phyloP scores from a whole-genome alignment of 805 yeast species.

The Wickerhamomyces strasburgensis region DNA sequence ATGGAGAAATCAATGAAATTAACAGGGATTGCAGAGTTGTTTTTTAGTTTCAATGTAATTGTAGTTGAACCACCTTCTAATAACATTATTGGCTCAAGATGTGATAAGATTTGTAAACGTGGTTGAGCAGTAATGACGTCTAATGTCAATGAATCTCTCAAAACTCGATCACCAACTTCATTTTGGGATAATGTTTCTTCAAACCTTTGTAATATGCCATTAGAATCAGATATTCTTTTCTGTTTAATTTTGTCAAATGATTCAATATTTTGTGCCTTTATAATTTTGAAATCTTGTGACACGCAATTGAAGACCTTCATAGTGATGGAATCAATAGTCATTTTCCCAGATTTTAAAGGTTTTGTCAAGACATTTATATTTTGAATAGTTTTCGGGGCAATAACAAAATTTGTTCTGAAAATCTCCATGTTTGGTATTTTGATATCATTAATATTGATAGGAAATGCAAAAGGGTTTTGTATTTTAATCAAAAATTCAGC shows the following conservation, averaged over 20 bases:
- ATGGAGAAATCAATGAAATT: conserved; percentile 56
- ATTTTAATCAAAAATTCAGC: conserved; percentile 51
- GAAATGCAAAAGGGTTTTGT: conserved; percentile 80
- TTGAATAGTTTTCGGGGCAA: conserved; percentile 35
- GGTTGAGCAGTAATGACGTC: conserved; percentile 53
- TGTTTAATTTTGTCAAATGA: conserved; percentile 26
- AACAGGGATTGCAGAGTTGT: conserved; percentile 52
- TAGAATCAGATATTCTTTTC: not conserved
- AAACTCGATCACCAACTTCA: conserved; percentile 15
- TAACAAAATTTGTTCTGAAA: conserved; percentile 26
- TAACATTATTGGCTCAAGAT: conserved; percentile 58
- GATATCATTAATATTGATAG: conserved; percentile 52
- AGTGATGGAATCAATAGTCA: conserved; percentile 46
- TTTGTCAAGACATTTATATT: conserved; percentile 40
- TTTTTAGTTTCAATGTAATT: conserved; percentile 49
- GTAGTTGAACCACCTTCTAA: conserved; percentile 67
- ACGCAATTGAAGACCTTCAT: conserved; percentile 49
- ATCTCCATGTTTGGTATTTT: conserved; percentile 31
- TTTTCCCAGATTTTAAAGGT: conserved; percentile 44
- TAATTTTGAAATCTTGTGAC: conserved; percentile 39
- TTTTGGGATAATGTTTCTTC: conserved; percentile 14
- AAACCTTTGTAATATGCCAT: conserved; percentile 7
- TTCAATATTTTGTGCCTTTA: conserved; percentile 27
- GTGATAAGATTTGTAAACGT: conserved; percentile 43
- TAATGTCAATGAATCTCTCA: conserved; percentile 26